A percentile compares a stretch with the other conserved stretches of the same genome.
These are phyloP conservation scores for Erucastrum elatum DNA, from an alignment of 345 rosid species.

Conservation along the genomic window DNA sequence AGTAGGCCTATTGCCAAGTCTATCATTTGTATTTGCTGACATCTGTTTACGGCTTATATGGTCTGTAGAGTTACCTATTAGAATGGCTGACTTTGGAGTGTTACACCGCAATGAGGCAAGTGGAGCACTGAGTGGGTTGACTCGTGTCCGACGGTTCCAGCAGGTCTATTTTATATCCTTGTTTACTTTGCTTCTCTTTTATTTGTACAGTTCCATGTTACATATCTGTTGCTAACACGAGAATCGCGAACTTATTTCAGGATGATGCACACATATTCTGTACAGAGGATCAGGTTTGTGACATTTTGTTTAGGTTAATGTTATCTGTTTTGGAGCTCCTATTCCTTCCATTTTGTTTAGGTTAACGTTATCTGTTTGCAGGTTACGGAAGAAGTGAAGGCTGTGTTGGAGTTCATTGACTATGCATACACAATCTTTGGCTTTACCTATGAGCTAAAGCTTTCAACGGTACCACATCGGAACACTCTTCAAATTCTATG, in stretches of 20 bases:
- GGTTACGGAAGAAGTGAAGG: slow-evolving; percentile 84
- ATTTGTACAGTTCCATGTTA: no score
- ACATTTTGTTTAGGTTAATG: no score
- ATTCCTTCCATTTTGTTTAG: no score
- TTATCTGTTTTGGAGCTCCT: no score
- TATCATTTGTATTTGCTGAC: slow-evolving; percentile 7
- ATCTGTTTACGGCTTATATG: no score
- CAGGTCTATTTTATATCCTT: slow-evolving; percentile 54
- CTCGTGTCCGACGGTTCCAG: slow-evolving; percentile 96
- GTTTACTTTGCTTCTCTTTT: no score
- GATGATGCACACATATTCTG: slow-evolving; percentile 98
- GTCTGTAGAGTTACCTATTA: slow-evolving; percentile 80
- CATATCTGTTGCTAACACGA: no score
- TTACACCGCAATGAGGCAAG: slow-evolving; percentile 98
- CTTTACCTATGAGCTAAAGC: slow-evolving; percentile 89
- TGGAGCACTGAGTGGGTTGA: slow-evolving; percentile 94
- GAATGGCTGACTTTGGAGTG: slow-evolving; percentile 95
- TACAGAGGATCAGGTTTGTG: slow-evolving; percentile 87
- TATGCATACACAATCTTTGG: slow-evolving; percentile 68
- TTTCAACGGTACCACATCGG: no score
- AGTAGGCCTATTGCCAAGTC: no score
- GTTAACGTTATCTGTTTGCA: slow-evolving; percentile 50
- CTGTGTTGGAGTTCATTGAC: slow-evolving; percentile 79
- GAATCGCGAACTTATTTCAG: no score
- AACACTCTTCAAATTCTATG: no score